Conservation (phyloP, 371 early-diverging fungal genomes). For the Funneliformis caledonium region DNA sequence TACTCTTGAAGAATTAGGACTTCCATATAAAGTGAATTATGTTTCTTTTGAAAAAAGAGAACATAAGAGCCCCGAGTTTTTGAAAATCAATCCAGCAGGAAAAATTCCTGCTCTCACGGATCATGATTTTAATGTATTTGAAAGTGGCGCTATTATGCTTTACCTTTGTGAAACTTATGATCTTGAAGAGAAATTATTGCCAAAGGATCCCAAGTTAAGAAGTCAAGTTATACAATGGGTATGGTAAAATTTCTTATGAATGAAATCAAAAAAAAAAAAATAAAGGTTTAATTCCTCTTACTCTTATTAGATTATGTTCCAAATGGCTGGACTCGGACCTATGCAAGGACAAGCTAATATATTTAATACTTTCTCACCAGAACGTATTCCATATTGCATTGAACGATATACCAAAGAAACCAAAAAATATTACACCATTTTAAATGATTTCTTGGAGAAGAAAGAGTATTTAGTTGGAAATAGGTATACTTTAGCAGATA, state of each 20-base stretch:
- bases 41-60: constrained; percentile 49
- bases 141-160: constrained; percentile 59
- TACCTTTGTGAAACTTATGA: constrained; percentile 60
- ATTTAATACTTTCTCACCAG: constrained; percentile 52
- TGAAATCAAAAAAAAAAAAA: neutral
- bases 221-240: constrained; percentile 53
- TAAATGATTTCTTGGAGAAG: constrained; percentile 30
- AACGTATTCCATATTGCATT: constrained; percentile 56
- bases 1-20: constrained; percentile 52
- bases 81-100: constrained; percentile 62
- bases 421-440: constrained; percentile 48
- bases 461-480: constrained; percentile 46
- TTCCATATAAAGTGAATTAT: constrained; percentile 45
- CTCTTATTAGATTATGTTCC: constrained; percentile 51
- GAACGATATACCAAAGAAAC: constrained; percentile 55
- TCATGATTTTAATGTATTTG: constrained; percentile 57
- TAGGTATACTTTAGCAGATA: constrained; percentile 41
- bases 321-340: constrained; percentile 51
- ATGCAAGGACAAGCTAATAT: constrained; percentile 51
- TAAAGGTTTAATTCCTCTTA: neutral
- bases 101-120: constrained; percentile 53
- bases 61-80: constrained; percentile 59
- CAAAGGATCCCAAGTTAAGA: constrained; percentile 50
- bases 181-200: constrained; percentile 50
- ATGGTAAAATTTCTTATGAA: neutral